Percentiles rank a stretch among this genome's conserved stretches.
Evolutionary conservation across 164 flowering plant species (phyloP).

Genomic region (Santalum album): DNA sequence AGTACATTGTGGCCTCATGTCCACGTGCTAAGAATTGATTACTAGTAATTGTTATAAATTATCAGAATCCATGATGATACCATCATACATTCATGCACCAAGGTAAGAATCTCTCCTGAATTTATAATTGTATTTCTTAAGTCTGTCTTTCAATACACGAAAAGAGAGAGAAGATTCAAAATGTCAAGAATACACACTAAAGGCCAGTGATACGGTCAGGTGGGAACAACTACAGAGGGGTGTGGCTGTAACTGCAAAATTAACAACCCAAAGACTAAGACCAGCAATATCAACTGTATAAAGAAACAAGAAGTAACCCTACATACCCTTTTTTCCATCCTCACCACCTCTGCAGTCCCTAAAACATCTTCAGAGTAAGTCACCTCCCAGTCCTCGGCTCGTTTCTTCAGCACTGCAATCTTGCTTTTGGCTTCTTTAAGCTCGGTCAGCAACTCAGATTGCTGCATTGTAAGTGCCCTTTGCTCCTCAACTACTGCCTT

Average conservation of each 20-base stretch:
- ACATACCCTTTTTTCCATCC: conserved; percentile 27
- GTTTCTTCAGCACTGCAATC: conserved; percentile 24
- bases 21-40: too few species aligned
- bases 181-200: conserved; percentile 6
- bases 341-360: conserved; percentile 25
- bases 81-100: too few species aligned
- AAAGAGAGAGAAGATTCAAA: background rate
- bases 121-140: too few species aligned
- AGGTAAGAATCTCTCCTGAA: too few species aligned
- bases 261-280: conserved; percentile 24
- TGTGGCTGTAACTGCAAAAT: conserved; percentile 25
- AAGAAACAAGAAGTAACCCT: conserved; percentile 26
- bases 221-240: conserved; percentile 43
- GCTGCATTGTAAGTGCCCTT: conserved; percentile 23
- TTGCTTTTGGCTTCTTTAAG: conserved; percentile 29
- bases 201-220: conserved; percentile 16
- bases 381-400: conserved; percentile 30
- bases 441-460: conserved; percentile 23
- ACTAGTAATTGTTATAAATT: too few species aligned
- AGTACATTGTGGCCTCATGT: too few species aligned
- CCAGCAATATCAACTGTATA: conserved; percentile 40
- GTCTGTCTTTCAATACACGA: too few species aligned
- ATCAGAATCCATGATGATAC: too few species aligned
- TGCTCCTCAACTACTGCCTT: conserved; percentile 22
- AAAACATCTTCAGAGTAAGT: conserved; percentile 18